Evolutionary conservation across 208 protist species (phyloP), one percentile per base, ranked within the genome.

Genomic region (Crithidia bombi): DNA sequence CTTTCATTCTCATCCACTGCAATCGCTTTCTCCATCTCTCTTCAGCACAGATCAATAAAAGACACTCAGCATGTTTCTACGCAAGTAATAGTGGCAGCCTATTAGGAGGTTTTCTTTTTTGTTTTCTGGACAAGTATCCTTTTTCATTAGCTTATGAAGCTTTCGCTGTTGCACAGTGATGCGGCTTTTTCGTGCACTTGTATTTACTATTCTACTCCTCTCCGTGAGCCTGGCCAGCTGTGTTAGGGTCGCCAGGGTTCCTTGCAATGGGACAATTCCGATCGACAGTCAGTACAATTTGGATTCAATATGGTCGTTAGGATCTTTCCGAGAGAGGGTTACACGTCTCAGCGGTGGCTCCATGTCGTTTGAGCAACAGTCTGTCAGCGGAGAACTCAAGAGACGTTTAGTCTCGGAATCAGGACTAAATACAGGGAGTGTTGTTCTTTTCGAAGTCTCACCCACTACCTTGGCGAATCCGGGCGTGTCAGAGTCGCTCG

Each of bases 201-300:
- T 67, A 26, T 21, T 52, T 36, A 38, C 69, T 12, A 43, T 58
- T 28, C 2, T 38, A 25, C 11, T 79, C 10, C 21, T 75, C 10
- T 41, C 23, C 51, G n/a, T 26, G 12, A 30, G 25, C 10, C 38
- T n/a, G 0, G 57, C n/a, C 9, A 55, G 36, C 14, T 30, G 41
- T 44, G 67, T 81, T 9, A 32, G 57, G 14, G 69, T 89, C 56
- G 86, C 49, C 0, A 38, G 57, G 3, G 41, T 78, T 21, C 56
- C 55, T n/a, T 89, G 86, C 36, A 78, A 78, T 12, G 79, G 75
- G 25, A 86, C 56, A 12, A 82, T 92, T 50, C 81, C 83, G 1
- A 86, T 87, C 15, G 86, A 92, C 57, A 89, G 86, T 50, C 79
- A 79, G 30, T 86, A 78, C 58, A 33, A 82, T 14, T 28, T 82